phyloP scores from a whole-genome alignment of 2,329 filamentous ascomycete species.

The Ophiocordyceps camponoti-floridani region DNA sequence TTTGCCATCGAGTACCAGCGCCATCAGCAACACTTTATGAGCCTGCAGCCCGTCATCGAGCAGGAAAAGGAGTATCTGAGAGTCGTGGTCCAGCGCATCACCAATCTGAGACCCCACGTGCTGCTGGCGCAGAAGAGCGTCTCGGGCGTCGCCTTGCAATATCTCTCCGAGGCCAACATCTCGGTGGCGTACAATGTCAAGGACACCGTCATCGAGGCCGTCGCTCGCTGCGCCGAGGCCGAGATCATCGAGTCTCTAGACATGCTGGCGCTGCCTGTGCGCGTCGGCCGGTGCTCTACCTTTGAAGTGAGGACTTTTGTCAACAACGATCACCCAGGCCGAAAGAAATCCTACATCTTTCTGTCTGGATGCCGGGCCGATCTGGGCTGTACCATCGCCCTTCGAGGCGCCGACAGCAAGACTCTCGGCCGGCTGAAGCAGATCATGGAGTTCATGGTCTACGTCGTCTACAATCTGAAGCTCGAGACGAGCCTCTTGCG shows the following conservation, averaged over 20 bases:
- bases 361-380: slow-evolving; percentile 79
- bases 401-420: slow-evolving; percentile 61
- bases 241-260: slow-evolving; percentile 90
- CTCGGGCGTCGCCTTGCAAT: slow-evolving; percentile 75
- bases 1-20: slow-evolving; percentile 94
- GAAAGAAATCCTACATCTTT: slow-evolving; percentile 91
- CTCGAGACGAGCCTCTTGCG: slow-evolving; percentile 87
- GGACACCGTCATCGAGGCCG: slow-evolving; percentile 83
- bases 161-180: slow-evolving; percentile 75
- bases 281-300: slow-evolving; percentile 62
- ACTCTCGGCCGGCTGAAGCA: slow-evolving; percentile 66
- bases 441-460: slow-evolving; percentile 97
- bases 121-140: slow-evolving; percentile 87
- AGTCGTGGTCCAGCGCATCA: slow-evolving; percentile 82
- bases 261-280: slow-evolving; percentile 58
- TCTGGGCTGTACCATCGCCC: slow-evolving; percentile 83
- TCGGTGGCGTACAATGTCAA: slow-evolving; percentile 96
- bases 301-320: slow-evolving; percentile 96
- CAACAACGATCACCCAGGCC: slow-evolving; percentile 51
- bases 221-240: slow-evolving; percentile 80
- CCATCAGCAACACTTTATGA: slow-evolving; percentile 85
- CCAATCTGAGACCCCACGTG: slow-evolving; percentile 67
- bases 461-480: slow-evolving; percentile 95
- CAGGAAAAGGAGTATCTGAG: slow-evolving; percentile 89
- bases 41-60: slow-evolving; percentile 85